Evolutionary conservation across 176 grass and related monocot species (phyloP).

Genomic region (Bothriochloa decipiens): DNA sequence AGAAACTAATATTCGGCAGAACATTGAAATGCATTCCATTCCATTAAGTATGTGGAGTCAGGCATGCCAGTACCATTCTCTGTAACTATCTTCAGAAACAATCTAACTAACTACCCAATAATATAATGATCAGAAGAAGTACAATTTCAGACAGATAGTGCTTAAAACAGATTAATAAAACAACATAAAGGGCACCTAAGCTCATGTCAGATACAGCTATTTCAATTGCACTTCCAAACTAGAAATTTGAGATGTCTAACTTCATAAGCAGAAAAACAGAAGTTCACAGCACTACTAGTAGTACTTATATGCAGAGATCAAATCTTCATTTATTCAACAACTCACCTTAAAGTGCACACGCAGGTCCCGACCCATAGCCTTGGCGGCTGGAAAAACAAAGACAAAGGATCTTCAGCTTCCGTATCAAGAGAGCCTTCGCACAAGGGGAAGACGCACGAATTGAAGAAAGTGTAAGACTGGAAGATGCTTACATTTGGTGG

Average conservation of each 20-base stretch:
- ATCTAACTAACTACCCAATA: too few relatives aligned
- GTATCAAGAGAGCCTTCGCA: background rate
- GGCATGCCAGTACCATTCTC: too few relatives aligned
- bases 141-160: too few relatives aligned
- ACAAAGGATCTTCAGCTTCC: background rate
- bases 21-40: too few relatives aligned
- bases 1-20: too few relatives aligned
- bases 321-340: background rate
- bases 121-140: too few relatives aligned
- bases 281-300: background rate
- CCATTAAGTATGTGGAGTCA: too few relatives aligned
- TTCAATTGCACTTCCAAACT: too few relatives aligned
- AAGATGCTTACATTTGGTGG: conserved; percentile 73
- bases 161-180: too few relatives aligned
- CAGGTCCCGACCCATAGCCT: conserved; percentile 90
- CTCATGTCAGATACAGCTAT: too few relatives aligned
- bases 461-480: background rate
- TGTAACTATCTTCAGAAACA: too few relatives aligned
- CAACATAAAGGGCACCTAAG: background rate
- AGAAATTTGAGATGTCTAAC: background rate
- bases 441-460: background rate
- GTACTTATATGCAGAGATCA: background rate
- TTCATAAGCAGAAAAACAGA: background rate
- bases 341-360: conserved; percentile 93
- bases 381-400: conserved; percentile 54